Percentiles rank a stretch among this genome's conserved stretches.
These are phyloP conservation scores for Jaapia argillacea DNA, from an alignment of 768 basidiomycete species.

Conservation along the genomic window DNA sequence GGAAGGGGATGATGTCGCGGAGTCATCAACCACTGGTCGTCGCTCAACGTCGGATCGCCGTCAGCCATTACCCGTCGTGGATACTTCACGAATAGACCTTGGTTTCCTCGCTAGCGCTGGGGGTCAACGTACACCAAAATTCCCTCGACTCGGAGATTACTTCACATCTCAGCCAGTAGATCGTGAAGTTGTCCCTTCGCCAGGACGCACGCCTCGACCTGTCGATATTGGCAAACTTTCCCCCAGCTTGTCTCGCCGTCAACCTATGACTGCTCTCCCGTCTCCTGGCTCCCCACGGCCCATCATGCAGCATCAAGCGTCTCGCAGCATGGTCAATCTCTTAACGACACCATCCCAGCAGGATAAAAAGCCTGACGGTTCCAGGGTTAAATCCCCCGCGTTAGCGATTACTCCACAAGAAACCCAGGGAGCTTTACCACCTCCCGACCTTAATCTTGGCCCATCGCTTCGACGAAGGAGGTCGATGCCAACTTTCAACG, in stretches of 20 bases:
- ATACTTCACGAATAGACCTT: conserved; percentile 2
- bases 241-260: conserved; percentile 1
- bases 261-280: background rate
- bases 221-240: no score
- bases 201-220: conserved; percentile 16
- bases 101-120: conserved; percentile 1
- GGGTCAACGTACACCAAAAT: conserved; percentile 7
- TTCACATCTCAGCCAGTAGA: conserved; percentile 15
- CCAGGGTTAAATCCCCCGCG: no score
- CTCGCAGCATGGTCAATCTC: conserved; percentile 57
- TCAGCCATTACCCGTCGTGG: background rate
- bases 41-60: conserved; percentile 8
- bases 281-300: conserved; percentile 18
- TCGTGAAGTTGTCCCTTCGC: conserved; percentile 2
- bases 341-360: no score
- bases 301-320: conserved; percentile 46
- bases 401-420: no score
- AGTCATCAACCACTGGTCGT: conserved; percentile 7
- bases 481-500: conserved; percentile 63
- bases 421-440: no score
- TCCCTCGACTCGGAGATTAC: conserved; percentile 14
- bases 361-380: no score
- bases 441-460: no score
- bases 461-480: conserved; percentile 44
- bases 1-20: conserved; percentile 22